Conservation (phyloP, 169 alveolate species). For the Plasmodium chabaudi region DNA sequence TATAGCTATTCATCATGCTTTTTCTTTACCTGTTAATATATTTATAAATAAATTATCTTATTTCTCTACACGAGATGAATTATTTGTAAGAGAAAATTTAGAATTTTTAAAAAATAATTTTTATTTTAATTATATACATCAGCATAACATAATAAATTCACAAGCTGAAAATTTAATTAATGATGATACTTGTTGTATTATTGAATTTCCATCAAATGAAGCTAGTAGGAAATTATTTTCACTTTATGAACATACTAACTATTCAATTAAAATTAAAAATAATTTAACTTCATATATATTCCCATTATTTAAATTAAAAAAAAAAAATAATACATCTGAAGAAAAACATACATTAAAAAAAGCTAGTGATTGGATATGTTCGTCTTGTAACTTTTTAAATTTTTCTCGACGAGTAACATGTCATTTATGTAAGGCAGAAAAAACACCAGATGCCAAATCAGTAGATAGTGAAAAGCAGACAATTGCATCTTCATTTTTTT, state of each 20-base stretch:
- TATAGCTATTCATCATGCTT: conserved; percentile 80
- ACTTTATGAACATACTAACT: conserved; percentile 70
- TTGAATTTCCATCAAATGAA: conserved; percentile 69
- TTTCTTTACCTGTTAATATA: conserved; percentile 79
- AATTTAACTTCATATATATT: conserved; percentile 49
- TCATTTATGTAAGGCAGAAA: conserved; percentile 56
- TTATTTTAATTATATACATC: conserved; percentile 58
- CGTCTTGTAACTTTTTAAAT: conserved; percentile 83
- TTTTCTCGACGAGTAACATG: conserved; percentile 78
- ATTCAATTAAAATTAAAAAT: conserved; percentile 18
- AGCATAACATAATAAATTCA: conserved; percentile 9
- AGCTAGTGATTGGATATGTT: conserved; percentile 84
- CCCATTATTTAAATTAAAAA: conserved; percentile 35
- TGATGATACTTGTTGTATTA: conserved; percentile 66
- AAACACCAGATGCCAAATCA: conserved; percentile 57
- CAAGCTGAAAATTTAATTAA: conserved; percentile 18
- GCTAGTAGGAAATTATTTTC: conserved; percentile 73
- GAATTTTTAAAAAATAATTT: conserved; percentile 72
- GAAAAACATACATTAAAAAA: conserved; percentile 29
- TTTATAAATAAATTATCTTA: conserved; percentile 63
- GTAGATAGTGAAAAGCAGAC: conserved; percentile 25
- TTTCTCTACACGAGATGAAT: conserved; percentile 48
- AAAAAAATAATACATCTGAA: conserved; percentile 22
- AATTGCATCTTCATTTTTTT: conserved; percentile 19
- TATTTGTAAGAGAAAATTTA: conserved; percentile 50